Conservation (phyloP, 2,329 filamentous ascomycete species). For the Capronia epimyces region DNA sequence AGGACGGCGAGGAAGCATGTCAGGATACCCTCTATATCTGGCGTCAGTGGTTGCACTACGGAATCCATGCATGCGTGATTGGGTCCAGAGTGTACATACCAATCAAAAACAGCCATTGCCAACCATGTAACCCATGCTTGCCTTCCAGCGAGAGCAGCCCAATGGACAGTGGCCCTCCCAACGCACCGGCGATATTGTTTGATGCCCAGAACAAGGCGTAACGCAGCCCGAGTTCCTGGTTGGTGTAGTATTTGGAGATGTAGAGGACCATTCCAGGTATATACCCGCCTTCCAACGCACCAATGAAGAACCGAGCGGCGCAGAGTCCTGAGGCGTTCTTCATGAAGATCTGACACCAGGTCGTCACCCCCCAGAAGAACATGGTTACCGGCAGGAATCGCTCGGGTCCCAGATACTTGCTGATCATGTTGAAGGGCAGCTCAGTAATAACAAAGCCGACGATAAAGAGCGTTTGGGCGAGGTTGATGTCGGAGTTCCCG, state of each 20-base stretch:
- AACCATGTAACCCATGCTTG: constrained; percentile 19
- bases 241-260: constrained; percentile 39
- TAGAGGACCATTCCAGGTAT: constrained; percentile 30
- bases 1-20: constrained; percentile 14
- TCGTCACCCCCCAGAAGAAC: constrained; percentile 52
- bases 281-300: constrained; percentile 51
- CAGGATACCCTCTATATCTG: constrained; percentile 27
- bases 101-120: constrained; percentile 37
- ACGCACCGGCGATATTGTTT: constrained; percentile 44
- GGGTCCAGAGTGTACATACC: constrained; percentile 32
- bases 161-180: constrained; percentile 42
- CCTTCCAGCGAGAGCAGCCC: constrained; percentile 37
- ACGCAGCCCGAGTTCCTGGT: constrained; percentile 34
- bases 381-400: constrained; percentile 58
- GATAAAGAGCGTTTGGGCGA: constrained; percentile 52
- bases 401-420: constrained; percentile 54
- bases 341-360: constrained; percentile 48
- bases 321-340: constrained; percentile 42
- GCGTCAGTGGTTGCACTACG: too few species aligned
- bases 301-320: constrained; percentile 44
- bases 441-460: constrained; percentile 51
- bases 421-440: constrained; percentile 56
- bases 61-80: constrained; percentile 30
- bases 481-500: constrained; percentile 45
- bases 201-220: constrained; percentile 38